These are phyloP conservation scores for Amphirosellinia nigrospora DNA, from an alignment of 495 filamentous ascomycete species.

Conservation along the genomic window DNA sequence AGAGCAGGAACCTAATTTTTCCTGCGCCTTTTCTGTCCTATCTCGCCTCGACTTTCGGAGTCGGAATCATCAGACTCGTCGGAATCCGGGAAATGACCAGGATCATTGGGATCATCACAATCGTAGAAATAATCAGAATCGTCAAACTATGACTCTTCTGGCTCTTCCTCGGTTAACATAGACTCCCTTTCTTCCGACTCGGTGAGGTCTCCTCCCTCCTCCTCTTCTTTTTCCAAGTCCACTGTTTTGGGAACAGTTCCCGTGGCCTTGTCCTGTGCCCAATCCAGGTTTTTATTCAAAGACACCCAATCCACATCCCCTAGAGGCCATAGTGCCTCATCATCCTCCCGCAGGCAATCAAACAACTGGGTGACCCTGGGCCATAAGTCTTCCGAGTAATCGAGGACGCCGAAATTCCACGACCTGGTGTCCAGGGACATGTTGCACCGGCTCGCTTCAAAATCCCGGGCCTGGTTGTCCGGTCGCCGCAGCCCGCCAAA, in stretches of 20 bases:
- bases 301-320: not conserved
- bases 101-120: too few relatives aligned
- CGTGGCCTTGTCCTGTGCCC: not conserved
- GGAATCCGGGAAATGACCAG: too few relatives aligned
- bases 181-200: too few relatives aligned
- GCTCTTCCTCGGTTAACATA: too few relatives aligned
- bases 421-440: not conserved
- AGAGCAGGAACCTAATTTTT: too few relatives aligned
- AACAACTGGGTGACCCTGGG: not conserved
- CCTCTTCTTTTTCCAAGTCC: not conserved
- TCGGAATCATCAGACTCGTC: too few relatives aligned
- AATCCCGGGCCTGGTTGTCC: not conserved
- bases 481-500: not conserved
- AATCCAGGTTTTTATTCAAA: not conserved
- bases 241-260: not conserved
- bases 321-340: not conserved
- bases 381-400: not conserved
- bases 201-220: too few relatives aligned
- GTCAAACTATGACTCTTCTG: too few relatives aligned
- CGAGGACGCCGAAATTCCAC: not conserved
- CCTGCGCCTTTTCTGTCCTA: too few relatives aligned
- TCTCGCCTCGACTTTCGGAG: too few relatives aligned
- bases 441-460: not conserved
- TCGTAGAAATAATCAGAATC: too few relatives aligned
- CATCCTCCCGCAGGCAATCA: not conserved